Percentiles rank a stretch among this genome's conserved stretches.
These are phyloP conservation scores for Alnus rubra DNA, from an alignment of 306 rosid genomes.

Conservation along the genomic window DNA sequence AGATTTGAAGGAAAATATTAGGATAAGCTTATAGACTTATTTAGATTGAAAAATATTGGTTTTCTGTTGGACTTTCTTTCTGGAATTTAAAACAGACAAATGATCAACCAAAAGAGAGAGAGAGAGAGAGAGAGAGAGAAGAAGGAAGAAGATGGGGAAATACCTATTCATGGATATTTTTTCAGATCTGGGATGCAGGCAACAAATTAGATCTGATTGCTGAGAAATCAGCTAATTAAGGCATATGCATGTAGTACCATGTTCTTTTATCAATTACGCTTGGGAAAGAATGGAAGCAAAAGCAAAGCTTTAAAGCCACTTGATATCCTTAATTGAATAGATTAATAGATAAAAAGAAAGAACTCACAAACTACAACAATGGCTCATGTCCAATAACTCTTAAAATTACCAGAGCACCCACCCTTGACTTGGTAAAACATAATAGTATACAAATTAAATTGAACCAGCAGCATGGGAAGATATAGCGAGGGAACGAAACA, in stretches of 20 bases:
- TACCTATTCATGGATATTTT: background rate
- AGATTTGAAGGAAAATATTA: background rate
- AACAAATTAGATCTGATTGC: background rate
- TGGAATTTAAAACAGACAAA: background rate
- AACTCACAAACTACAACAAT: background rate
- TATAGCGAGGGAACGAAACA: background rate
- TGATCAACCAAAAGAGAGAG: background rate
- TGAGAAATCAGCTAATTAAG: background rate
- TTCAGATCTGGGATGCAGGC: constrained; percentile 5
- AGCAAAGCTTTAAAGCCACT: background rate
- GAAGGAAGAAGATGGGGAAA: background rate
- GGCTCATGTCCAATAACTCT: background rate
- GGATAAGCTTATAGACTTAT: background rate
- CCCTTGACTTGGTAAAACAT: background rate
- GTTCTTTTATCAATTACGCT: background rate
- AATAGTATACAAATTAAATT: too few relatives aligned
- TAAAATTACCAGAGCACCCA: background rate
- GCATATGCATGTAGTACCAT: background rate
- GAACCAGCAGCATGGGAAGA: background rate
- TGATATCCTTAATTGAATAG: background rate
- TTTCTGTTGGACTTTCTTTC: background rate
- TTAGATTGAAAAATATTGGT: background rate
- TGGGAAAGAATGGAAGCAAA: background rate
- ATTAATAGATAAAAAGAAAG: background rate
- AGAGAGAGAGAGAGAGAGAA: background rate